phyloP scores from a whole-genome alignment of 1,284 basidiomycete species.

The Neonothopanus nambi region DNA sequence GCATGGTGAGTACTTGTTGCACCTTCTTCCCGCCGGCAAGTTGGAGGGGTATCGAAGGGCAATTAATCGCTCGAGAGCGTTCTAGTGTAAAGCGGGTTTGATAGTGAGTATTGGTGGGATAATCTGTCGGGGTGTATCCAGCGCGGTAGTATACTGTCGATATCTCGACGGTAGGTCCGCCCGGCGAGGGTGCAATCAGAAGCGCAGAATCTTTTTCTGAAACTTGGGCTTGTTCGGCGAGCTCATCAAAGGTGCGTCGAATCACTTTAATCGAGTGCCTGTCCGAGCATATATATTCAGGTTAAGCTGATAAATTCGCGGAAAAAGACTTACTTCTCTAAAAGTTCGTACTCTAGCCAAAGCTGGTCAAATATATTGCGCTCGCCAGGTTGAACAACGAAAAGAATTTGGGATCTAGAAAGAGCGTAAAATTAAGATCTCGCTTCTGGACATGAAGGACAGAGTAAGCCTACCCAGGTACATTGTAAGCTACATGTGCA shows the following conservation, averaged over 20 bases:
- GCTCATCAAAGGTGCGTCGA: slow-evolving; percentile 75
- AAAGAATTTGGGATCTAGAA: slow-evolving; percentile 72
- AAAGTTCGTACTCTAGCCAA: slow-evolving; percentile 83
- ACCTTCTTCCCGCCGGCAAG: slow-evolving; percentile 96
- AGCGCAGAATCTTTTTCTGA: slow-evolving; percentile 35
- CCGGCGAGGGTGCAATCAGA: slow-evolving; percentile 42
- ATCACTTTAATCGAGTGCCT: slow-evolving; percentile 76
- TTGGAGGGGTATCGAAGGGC: slow-evolving; percentile 88
- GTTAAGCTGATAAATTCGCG: not conserved
- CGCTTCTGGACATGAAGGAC: not conserved
- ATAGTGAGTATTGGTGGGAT: slow-evolving; percentile 64
- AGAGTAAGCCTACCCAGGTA: slow-evolving; percentile 42
- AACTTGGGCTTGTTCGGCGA: slow-evolving; percentile 53
- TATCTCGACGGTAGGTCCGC: slow-evolving; percentile 57
- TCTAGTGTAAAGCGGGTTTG: slow-evolving; percentile 77
- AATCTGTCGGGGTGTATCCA: slow-evolving; percentile 88
- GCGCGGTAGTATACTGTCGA: slow-evolving; percentile 87
- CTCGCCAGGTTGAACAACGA: slow-evolving; percentile 88
- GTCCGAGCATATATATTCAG: not conserved
- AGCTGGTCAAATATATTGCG: slow-evolving; percentile 97
- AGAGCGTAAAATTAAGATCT: slow-evolving; percentile 10
- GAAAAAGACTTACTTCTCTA: slow-evolving; percentile 59
- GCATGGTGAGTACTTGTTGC: slow-evolving; percentile 84
- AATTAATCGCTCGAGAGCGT: slow-evolving; percentile 85
- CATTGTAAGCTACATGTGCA: slow-evolving; percentile 77